Evolutionary conservation across 306 rosid genomes (phyloP).

Genomic region (Astragalus membranaceus): DNA sequence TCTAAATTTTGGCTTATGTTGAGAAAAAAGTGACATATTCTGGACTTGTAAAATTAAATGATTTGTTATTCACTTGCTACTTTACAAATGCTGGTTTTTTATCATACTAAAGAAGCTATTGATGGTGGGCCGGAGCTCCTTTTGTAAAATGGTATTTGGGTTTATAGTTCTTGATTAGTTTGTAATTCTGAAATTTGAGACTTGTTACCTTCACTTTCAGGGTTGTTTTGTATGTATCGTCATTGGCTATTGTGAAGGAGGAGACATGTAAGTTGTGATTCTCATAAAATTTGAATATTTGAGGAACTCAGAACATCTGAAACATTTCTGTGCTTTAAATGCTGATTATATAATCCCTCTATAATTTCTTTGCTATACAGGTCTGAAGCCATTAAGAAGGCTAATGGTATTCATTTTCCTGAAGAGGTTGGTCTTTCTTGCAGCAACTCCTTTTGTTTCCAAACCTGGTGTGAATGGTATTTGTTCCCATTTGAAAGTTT

Average conservation of each 20-base stretch:
- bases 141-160: not conserved
- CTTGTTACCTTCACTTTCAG: constrained; percentile 38
- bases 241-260: constrained; percentile 92
- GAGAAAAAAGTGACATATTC: not conserved
- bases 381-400: constrained; percentile 81
- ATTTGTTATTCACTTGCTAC: not conserved
- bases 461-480: not conserved
- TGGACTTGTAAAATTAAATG: not conserved
- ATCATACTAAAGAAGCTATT: not conserved
- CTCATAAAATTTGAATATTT: not conserved
- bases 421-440: constrained; percentile 62
- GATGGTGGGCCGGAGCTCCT: not conserved
- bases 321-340: not conserved
- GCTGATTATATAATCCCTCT: not conserved
- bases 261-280: constrained; percentile 74
- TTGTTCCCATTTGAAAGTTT: not conserved
- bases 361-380: constrained; percentile 33
- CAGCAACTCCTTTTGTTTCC: not conserved
- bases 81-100: not conserved
- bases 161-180: constrained; percentile 6
- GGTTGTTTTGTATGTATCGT: constrained; percentile 96
- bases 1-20: not conserved
- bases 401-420: constrained; percentile 59
- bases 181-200: constrained; percentile 14
- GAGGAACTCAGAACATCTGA: not conserved